Percentiles rank a stretch among this genome's conserved stretches.
phyloP scores from a whole-genome alignment of 1,284 basidiomycete species.

The Ganoderma lingzhi region DNA sequence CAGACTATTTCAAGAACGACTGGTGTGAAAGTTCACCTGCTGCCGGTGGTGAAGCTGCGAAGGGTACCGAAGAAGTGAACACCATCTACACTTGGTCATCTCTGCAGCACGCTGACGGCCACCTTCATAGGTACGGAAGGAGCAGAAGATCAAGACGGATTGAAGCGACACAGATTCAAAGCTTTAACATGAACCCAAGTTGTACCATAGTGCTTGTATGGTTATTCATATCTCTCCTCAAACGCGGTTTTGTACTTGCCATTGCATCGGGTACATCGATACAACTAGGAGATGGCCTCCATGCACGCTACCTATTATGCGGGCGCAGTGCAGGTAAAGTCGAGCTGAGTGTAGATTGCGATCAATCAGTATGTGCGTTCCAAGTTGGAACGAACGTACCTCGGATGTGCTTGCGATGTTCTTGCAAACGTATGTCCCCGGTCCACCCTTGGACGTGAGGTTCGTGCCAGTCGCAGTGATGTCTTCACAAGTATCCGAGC shows the following conservation, averaged over 20 bases:
- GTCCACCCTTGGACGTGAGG: constrained; percentile 41
- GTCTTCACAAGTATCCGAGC: constrained; percentile 47
- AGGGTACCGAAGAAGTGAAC: background rate
- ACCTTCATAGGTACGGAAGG: background rate
- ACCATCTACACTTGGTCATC: no score
- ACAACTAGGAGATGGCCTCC: background rate
- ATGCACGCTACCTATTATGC: background rate
- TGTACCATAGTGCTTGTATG: background rate
- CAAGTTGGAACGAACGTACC: constrained; percentile 27
- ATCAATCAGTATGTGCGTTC: background rate
- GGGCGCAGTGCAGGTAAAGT: constrained; percentile 40
- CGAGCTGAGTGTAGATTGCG: constrained; percentile 28
- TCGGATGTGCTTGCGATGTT: constrained; percentile 45
- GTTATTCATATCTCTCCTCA: background rate
- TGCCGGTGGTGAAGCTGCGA: background rate
- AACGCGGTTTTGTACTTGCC: background rate
- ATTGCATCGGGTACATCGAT: background rate
- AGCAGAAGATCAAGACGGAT: constrained; percentile 6
- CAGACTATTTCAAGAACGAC: constrained; percentile 24
- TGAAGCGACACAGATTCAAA: background rate
- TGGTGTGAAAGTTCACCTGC: background rate
- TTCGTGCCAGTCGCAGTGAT: constrained; percentile 47
- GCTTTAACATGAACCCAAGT: no score
- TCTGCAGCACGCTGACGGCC: background rate
- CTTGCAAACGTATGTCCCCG: constrained; percentile 52